A percentile compares a stretch with the other conserved stretches of the same genome.
Evolutionary conservation across 2,329 filamentous ascomycete species (phyloP).

Genomic region (Polytolypa hystricis): DNA sequence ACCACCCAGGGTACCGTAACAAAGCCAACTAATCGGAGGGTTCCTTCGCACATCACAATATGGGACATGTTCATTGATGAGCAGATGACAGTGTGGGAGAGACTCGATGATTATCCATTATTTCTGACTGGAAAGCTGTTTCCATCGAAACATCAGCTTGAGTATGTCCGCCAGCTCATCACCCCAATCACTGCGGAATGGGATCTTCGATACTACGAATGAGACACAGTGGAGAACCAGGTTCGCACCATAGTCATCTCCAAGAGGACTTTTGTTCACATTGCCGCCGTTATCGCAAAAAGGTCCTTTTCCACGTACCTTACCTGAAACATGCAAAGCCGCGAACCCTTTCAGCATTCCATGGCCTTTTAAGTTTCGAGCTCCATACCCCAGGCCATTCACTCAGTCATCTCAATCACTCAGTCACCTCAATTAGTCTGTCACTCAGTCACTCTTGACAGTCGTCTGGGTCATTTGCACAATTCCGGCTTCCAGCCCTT

Average conservation of each 20-base stretch:
- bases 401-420: too few species aligned
- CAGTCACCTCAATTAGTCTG: too few species aligned
- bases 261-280: too few species aligned
- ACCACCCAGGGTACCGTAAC: constrained; percentile 10
- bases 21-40: constrained; percentile 9
- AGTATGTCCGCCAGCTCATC: constrained; percentile 12
- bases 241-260: constrained; percentile 27
- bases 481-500: too few species aligned
- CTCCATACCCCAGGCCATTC: too few species aligned
- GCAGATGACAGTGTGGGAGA: constrained; percentile 8
- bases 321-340: too few species aligned
- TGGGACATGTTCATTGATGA: constrained; percentile 6
- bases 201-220: constrained; percentile 25
- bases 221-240: constrained; percentile 26
- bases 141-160: constrained; percentile 8
- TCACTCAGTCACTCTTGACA: too few species aligned
- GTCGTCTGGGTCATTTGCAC: too few species aligned
- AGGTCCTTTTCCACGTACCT: too few species aligned
- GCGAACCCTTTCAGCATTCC: too few species aligned
- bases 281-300: too few species aligned
- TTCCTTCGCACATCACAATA: constrained; percentile 8
- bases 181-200: constrained; percentile 26
- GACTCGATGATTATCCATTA: constrained; percentile 4
- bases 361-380: too few species aligned
- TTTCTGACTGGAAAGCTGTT: constrained; percentile 8